phyloP scores from a whole-genome alignment of 2,329 filamentous ascomycete species.

The Microdochium bolleyi region DNA sequence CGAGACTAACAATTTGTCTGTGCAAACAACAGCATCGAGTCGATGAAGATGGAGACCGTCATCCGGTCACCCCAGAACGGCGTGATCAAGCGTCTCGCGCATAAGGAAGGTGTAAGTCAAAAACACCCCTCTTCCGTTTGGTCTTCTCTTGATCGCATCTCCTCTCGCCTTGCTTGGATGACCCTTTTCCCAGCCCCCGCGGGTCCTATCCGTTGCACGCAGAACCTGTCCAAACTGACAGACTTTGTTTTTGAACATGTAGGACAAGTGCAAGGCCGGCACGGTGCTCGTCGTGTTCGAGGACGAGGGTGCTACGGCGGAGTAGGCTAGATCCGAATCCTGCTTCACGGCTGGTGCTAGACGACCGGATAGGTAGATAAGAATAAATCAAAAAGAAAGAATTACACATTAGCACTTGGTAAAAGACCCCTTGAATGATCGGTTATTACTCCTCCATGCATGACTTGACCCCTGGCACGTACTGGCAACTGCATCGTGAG shows the following conservation, averaged over 20 bases:
- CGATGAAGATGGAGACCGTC: constrained; percentile 86
- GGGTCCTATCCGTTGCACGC: too few relatives aligned
- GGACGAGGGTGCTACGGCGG: constrained; percentile 24
- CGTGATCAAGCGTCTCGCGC: constrained; percentile 62
- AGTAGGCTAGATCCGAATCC: background rate
- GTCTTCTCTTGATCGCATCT: background rate
- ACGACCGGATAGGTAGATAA: background rate
- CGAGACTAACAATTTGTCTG: constrained; percentile 15
- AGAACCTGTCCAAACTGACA: background rate
- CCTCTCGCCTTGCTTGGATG: too few relatives aligned
- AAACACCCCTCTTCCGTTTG: background rate
- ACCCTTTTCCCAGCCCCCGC: too few relatives aligned
- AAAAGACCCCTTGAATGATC: too few relatives aligned
- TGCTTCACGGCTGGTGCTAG: background rate
- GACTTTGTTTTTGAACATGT: constrained; percentile 1
- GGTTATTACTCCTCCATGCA: too few relatives aligned
- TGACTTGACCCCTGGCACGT: too few relatives aligned
- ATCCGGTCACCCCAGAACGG: constrained; percentile 71
- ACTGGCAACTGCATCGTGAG: too few relatives aligned
- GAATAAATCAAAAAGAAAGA: background rate
- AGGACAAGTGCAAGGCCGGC: constrained; percentile 74
- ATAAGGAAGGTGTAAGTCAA: constrained; percentile 61
- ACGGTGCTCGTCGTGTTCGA: constrained; percentile 69
- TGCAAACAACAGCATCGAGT: constrained; percentile 54
- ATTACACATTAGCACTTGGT: too few relatives aligned